Base-by-base conservation (phyloP, 176 grass and related monocot genomes). In the Eremochloa ophiuroides region DNA sequence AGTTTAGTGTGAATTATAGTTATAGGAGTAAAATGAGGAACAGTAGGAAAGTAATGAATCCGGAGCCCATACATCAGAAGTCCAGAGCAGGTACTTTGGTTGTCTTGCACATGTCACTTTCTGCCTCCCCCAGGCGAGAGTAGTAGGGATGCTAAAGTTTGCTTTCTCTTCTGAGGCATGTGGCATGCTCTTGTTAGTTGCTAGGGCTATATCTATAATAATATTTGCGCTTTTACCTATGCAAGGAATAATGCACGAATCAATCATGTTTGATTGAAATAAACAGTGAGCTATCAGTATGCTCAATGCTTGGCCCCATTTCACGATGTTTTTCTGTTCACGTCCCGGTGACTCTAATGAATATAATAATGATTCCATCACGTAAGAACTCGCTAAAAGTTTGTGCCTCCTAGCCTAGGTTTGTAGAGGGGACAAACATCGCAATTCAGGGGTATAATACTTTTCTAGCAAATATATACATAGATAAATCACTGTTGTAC, bases 31-130 rank as follows among this genome's bases (percentile, higher is more conserved):
- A 26, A 73, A 73, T 27, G 35, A 14, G 11, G 35, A 50, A 80
- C 26, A 85, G 7, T 65, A 76, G 4, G 20, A 72, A 79, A 85
- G 77, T 78, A 23, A 82, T 77, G 71, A 53, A 56, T 43, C 34
- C 29, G 27, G 11, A 67, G 48, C 4, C 61, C 26, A 59, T 59
- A 47, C 70, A 51, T 28, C 22, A 89, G 15, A 82, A 86, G 73
- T 78, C 88, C 72, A 85, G 59, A 78, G 88, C 40, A 74, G 83
- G 83, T 73, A 74, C 66, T 61, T 66, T 29, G 60, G 60, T 5
- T 62, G 11, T 14, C 62, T 82, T 38, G 26, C 72, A 14, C 50
- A 62, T 70, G n/a, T 67, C 66, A 30, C 58, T 82, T 82, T 67
- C 56, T 78, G 59, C 61, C 68, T 72, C 6, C 72, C 71, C 53